Percentiles rank a stretch among this genome's conserved stretches.
Evolutionary conservation across 2,329 filamentous ascomycete genomes (phyloP).

Genomic region (Alternaria ethzedia): DNA sequence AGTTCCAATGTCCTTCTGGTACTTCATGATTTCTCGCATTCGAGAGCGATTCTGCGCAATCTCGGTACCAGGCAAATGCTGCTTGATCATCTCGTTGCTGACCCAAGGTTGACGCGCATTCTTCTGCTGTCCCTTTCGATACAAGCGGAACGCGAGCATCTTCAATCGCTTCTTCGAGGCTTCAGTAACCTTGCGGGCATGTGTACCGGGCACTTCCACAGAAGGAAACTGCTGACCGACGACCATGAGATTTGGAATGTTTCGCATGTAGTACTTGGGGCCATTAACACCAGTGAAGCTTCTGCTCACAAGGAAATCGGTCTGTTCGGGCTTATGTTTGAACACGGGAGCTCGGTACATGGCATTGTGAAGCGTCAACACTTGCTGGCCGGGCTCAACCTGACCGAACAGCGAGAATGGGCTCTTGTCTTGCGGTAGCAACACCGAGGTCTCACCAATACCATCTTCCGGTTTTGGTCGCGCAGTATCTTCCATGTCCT

Average conservation of each 20-base stretch:
- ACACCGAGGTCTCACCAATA: conserved; percentile 84
- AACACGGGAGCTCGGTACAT: conserved; percentile 97
- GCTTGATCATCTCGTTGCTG: conserved; percentile 65
- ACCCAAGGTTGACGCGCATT: conserved; percentile 81
- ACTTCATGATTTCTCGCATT: conserved; percentile 93
- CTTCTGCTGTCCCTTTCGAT: conserved; percentile 74
- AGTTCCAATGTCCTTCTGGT: conserved; percentile 84
- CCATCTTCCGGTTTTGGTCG: conserved; percentile 73
- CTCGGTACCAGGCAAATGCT: conserved; percentile 89
- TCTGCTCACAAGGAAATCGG: conserved; percentile 86
- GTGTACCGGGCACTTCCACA: conserved; percentile 88
- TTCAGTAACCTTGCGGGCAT: conserved; percentile 93
- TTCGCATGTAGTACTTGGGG: conserved; percentile 80
- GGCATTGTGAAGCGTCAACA: conserved; percentile 89
- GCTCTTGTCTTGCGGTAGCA: conserved; percentile 92
- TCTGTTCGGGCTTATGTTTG: conserved; percentile 76
- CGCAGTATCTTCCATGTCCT: conserved; percentile 75
- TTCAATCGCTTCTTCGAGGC: conserved; percentile 96
- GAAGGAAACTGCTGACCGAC: conserved; percentile 94
- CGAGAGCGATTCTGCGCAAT: conserved; percentile 97
- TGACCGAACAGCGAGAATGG: conserved; percentile 95
- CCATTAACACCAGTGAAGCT: conserved; percentile 81
- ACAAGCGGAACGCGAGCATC: conserved; percentile 91
- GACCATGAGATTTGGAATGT: conserved; percentile 87
- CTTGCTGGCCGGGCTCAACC: conserved; percentile 87